Conservation (phyloP, 2,329 filamentous ascomycete genomes). For the Pleurostoma richardsiae region DNA sequence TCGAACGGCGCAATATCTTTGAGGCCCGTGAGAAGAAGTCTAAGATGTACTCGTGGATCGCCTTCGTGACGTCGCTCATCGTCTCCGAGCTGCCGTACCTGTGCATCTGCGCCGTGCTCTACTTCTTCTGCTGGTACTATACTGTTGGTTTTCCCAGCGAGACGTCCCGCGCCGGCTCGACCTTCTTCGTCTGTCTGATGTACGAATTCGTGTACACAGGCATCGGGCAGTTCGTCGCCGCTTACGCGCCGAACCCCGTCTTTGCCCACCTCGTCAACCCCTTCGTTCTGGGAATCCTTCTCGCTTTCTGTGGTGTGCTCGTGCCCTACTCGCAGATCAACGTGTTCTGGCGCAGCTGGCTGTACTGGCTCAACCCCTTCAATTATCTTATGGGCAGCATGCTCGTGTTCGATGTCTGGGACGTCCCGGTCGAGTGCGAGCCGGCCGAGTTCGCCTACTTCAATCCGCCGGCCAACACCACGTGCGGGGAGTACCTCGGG, state of each 20-base stretch:
- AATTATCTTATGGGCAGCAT: constrained; percentile 56
- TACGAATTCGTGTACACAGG: constrained; percentile 58
- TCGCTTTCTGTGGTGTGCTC: constrained; percentile 71
- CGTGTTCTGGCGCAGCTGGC: constrained; percentile 63
- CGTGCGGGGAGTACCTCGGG: constrained; percentile 52
- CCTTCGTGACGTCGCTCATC: constrained; percentile 50
- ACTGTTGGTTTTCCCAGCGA: constrained; percentile 43
- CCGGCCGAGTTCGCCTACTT: constrained; percentile 45
- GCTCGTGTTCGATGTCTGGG: constrained; percentile 47
- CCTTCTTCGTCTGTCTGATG: constrained; percentile 49
- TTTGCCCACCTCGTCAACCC: constrained; percentile 56
- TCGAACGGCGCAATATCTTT: constrained; percentile 51
- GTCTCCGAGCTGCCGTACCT: constrained; percentile 43
- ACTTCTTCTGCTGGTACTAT: constrained; percentile 55
- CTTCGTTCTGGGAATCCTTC: constrained; percentile 49
- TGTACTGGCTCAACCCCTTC: constrained; percentile 58
- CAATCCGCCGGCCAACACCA: constrained; percentile 42
- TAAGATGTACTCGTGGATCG: constrained; percentile 58
- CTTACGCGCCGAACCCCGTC: constrained; percentile 56
- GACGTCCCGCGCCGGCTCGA: constrained; percentile 29
- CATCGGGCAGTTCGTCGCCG: constrained; percentile 59
- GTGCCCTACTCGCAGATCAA: constrained; percentile 61
- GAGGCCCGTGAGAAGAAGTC: constrained; percentile 55
- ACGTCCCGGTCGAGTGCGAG: constrained; percentile 37
- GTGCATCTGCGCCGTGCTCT: constrained; percentile 36